Base-by-base conservation (phyloP, 768 basidiomycete genomes). In the Pleurotus giganteus region DNA sequence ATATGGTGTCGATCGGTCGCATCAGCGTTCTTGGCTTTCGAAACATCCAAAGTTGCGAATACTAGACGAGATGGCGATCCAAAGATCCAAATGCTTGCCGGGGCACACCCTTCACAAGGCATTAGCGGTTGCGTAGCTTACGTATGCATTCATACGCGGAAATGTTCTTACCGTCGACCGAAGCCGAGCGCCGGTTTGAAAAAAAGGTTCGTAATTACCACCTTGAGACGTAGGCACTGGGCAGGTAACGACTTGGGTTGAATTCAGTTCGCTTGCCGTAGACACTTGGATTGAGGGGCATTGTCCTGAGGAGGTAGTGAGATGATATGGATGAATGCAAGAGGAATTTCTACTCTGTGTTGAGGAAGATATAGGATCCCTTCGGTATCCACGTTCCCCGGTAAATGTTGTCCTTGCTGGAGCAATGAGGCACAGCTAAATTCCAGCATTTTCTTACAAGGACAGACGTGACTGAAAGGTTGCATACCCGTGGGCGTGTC, bases 191-290 rank as follows among this genome's bases (percentile, higher is more conserved):
- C 57, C 6, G 54, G 42, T 23, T 61, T 55, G 17, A n/a, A 56
- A 51, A 9, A 56, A 28, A 19, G 54, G 47, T 47, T 60, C 47
- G n/a, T 55, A 54, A 36, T 60, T 53, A 19, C 58, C 63, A 51
- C 59, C 59, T 29, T 60, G 58, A 27, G 44, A 45, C 7, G 26
- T 12, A 45, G 17, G n/a, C n/a, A n/a, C n/a, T n/a, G n/a, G n/a
- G 21, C 2, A 58, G 29, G 47, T 62, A 71, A 4, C 68, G 64
- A 43, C 68, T 68, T 0, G 72, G 74, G 4, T 62, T 64, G 61
- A 74, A 75, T 1, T 49, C 56, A 1, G 66, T 57, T 0, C 73
- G 73, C 32, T 71, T 61, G 3, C 65, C 63, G 53, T 66, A 75
- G 1, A 63, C 55, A 9, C 61, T 50, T 2, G 67, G 66, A 55